These are phyloP conservation scores for Candida nonsorbophila DNA, from an alignment of 805 yeast species.

Conservation along the genomic window DNA sequence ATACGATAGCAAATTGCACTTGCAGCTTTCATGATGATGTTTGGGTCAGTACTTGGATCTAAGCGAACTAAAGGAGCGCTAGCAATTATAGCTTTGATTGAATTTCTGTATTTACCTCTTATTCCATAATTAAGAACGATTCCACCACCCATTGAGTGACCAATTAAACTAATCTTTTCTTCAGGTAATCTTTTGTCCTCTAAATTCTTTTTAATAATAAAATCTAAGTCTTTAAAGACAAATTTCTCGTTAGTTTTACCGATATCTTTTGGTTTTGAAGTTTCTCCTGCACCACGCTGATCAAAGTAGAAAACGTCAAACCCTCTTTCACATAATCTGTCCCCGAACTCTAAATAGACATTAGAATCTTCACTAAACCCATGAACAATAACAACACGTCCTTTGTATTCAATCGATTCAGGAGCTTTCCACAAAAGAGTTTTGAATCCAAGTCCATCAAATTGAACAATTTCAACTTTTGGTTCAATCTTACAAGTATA, in stretches of 20 bases:
- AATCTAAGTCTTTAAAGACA: constrained; percentile 56
- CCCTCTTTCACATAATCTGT: constrained; percentile 46
- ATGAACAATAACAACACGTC: constrained; percentile 58
- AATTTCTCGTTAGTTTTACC: constrained; percentile 56
- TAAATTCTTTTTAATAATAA: constrained; percentile 43
- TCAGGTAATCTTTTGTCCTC: constrained; percentile 23
- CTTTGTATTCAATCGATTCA: constrained; percentile 30
- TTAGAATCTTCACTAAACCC: constrained; percentile 63
- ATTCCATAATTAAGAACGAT: constrained; percentile 59
- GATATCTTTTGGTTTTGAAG: constrained; percentile 46
- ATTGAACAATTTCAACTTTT: constrained; percentile 19
- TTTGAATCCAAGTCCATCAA: constrained; percentile 34
- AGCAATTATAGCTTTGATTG: constrained; percentile 42
- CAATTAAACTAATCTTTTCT: constrained; percentile 48
- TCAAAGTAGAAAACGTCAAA: constrained; percentile 66
- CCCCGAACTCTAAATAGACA: constrained; percentile 48
- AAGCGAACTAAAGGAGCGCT: constrained; percentile 58
- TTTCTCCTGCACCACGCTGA: constrained; percentile 72
- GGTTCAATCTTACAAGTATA: constrained; percentile 31
- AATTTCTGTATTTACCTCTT: constrained; percentile 44
- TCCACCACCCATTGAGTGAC: constrained; percentile 85
- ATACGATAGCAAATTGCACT: constrained; percentile 34
- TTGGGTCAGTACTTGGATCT: constrained; percentile 59
- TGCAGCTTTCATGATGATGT: constrained; percentile 30
- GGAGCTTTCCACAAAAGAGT: constrained; percentile 40